Base-by-base conservation (phyloP, 83 land plant genomes). In the Picea abies region DNA sequence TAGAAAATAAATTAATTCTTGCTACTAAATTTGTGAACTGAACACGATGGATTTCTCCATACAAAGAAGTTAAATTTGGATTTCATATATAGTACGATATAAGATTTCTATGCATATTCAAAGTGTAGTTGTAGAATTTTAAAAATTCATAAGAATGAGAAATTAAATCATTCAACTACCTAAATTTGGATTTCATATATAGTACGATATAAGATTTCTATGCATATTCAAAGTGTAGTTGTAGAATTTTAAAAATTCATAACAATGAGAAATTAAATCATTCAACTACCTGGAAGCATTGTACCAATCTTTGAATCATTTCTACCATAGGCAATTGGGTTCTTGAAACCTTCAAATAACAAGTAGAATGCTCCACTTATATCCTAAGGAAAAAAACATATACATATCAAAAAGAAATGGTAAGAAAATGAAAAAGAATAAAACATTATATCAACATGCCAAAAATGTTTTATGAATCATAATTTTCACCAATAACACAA, bases 291-390 rank as follows among this genome's bases (percentile, higher is more conserved):
- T 72, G 52, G 0, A 29, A 72, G 49, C 76, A 72, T 41, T 44
- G 47, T 72, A 19, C 41, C 41, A 5, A 72, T 72, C 25, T 72
- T 47, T 19, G 37, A 29, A 72, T 72, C 41, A 72, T 37, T 37
- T n/a, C 35, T 19, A 7, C 49, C 10, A 72, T 72, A 72, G 49
- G 52, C 19, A 72, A 72, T 72, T 72, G 76, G 52, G 3, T 72
- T 39, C 56, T 72, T 72, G 76, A 72, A 72, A 72, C 76, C 76
- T 71, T 71, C 76, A 71, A 39, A 71, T 47, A 71, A 71, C 49
- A 71, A 71, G 22, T 39, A 39, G 76, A 71, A 71, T 39, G 52
- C 76, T 71, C 49, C 76, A 39, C 41, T 71, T 39, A 71, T 47
- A 35, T 35, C 75, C 29, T 70, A 70, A 70, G 19, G 75, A 70